These are phyloP conservation scores for Ophidiomyces ophidiicola DNA, from an alignment of 2,329 filamentous ascomycete genomes.

Conservation along the genomic window DNA sequence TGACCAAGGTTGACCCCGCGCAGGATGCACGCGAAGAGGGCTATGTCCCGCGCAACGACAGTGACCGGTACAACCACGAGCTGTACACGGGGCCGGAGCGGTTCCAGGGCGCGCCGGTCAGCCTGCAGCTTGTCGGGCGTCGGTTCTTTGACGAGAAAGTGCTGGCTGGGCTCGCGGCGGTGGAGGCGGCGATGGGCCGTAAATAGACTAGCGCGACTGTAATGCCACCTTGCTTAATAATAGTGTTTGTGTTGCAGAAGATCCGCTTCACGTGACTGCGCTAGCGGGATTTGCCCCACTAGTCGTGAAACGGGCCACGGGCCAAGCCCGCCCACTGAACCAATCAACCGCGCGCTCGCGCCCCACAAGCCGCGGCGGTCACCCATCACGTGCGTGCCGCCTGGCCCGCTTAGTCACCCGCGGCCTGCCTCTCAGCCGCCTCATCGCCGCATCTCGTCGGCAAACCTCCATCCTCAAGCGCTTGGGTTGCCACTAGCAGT, in stretches of 20 bases:
- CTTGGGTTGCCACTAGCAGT: not conserved
- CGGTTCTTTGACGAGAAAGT: slow-evolving; percentile 46
- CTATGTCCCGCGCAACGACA: slow-evolving; percentile 33
- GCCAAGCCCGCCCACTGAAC: too few species aligned
- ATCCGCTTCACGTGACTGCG: too few species aligned
- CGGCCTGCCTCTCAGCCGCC: not conserved
- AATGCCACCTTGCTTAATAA: too few species aligned
- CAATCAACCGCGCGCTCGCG: too few species aligned
- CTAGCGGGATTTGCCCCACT: too few species aligned
- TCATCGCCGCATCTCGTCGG: not conserved
- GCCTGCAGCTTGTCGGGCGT: slow-evolving; percentile 43
- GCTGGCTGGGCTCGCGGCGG: slow-evolving; percentile 23
- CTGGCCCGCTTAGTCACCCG: not conserved
- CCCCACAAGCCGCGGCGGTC: not conserved
- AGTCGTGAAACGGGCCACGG: too few species aligned
- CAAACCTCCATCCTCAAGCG: not conserved
- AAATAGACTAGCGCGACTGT: slow-evolving; percentile 13
- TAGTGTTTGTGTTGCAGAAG: too few species aligned
- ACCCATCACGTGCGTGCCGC: not conserved
- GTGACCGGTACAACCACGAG: slow-evolving; percentile 37
- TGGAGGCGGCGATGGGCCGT: slow-evolving; percentile 25
- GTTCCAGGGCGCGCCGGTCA: slow-evolving; percentile 40
- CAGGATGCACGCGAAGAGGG: slow-evolving; percentile 30
- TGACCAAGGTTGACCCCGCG: slow-evolving; percentile 33
- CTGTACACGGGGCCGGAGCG: slow-evolving; percentile 38